Conservation (phyloP, 768 basidiomycete species). For the Xerocomus potaroensis region DNA sequence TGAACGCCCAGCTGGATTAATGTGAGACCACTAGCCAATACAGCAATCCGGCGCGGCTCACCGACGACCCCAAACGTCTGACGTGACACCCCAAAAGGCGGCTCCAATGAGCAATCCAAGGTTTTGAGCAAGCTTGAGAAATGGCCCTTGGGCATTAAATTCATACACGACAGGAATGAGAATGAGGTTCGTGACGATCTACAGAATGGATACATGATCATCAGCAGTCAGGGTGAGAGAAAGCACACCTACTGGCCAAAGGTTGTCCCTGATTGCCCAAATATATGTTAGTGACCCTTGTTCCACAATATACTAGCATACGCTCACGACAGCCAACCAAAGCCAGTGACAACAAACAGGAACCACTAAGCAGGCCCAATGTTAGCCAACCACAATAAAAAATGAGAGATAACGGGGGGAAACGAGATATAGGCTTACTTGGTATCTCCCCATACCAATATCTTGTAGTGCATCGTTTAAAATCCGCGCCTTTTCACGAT, state of each 20-base stretch:
- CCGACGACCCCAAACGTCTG: conserved; percentile 71
- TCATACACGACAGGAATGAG: conserved; percentile 60
- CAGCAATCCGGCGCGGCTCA: conserved; percentile 18
- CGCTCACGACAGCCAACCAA: conserved; percentile 73
- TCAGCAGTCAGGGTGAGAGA: no score
- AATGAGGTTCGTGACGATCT: conserved; percentile 66
- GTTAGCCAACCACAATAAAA: background rate
- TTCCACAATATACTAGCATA: background rate
- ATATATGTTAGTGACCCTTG: conserved; percentile 1
- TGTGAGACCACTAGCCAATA: conserved; percentile 4
- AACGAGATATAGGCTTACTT: conserved; percentile 35
- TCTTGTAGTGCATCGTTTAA: conserved; percentile 61
- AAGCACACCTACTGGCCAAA: conserved; percentile 57
- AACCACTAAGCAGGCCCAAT: conserved; percentile 42
- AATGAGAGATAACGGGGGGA: no score
- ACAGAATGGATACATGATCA: no score
- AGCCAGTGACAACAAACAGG: conserved; percentile 63
- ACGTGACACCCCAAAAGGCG: conserved; percentile 62
- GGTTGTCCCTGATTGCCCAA: conserved; percentile 50
- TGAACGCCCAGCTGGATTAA: conserved; percentile 52
- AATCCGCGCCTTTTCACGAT: conserved; percentile 52
- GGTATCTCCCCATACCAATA: conserved; percentile 70
- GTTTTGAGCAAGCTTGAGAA: conserved; percentile 66
- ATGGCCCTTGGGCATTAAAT: conserved; percentile 57
- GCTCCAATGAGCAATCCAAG: conserved; percentile 68